A percentile compares a stretch with the other conserved stretches of the same genome.
Evolutionary conservation across 345 rosid species (phyloP).

Genomic region (Lepidium africanum): DNA sequence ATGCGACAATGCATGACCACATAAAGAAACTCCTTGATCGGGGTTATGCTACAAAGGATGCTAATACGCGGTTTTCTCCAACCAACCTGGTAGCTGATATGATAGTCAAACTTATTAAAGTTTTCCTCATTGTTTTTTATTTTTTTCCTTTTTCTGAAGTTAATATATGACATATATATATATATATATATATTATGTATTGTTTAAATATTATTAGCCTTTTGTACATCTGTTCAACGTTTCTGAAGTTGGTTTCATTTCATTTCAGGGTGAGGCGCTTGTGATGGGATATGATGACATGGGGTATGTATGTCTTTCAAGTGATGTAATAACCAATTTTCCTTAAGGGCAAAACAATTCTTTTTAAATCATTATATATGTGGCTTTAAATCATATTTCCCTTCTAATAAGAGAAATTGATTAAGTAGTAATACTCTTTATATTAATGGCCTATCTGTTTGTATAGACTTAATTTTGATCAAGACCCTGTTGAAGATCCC

Average conservation of each 20-base stretch:
- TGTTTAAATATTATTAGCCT: neutral
- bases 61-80: conserved; percentile 80
- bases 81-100: conserved; percentile 66
- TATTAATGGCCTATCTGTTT: neutral
- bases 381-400: conserved; percentile 1
- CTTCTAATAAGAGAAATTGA: neutral
- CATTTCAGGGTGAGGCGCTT: conserved; percentile 89
- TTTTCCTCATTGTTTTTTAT: neutral
- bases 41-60: conserved; percentile 85
- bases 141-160: neutral
- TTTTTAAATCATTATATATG: neutral
- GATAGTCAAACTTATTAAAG: neutral
- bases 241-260: conserved; percentile 14
- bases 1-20: conserved; percentile 99
- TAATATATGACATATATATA: neutral
- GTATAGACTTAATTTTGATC: conserved; percentile 2
- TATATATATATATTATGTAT: neutral
- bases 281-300: conserved; percentile 99
- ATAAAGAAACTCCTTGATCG: conserved; percentile 95
- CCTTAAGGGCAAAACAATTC: neutral
- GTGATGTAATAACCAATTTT: neutral
- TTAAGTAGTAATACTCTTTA: neutral
- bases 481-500: neutral
- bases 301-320: conserved; percentile 54
- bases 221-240: neutral